These are phyloP conservation scores for Aspergillus sergii DNA, from an alignment of 2,329 filamentous ascomycete genomes.

Conservation along the genomic window DNA sequence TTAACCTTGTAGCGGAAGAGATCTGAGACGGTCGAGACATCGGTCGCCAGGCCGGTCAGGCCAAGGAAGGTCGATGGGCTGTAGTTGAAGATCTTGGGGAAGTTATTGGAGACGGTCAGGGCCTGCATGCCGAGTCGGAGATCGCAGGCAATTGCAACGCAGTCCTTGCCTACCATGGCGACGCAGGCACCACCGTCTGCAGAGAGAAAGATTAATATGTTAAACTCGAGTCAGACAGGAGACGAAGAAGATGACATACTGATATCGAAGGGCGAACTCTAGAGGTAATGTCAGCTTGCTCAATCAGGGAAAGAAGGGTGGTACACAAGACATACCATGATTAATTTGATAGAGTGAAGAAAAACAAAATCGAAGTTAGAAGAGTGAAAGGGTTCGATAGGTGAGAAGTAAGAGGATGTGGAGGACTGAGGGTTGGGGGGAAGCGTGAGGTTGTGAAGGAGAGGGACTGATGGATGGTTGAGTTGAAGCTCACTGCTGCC, in stretches of 20 bases:
- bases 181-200: slow-evolving; percentile 88
- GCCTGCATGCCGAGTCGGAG: slow-evolving; percentile 95
- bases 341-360: slow-evolving; percentile 17
- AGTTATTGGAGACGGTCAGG: slow-evolving; percentile 97
- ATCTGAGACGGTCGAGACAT: slow-evolving; percentile 91
- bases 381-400: neutral
- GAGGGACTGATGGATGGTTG: slow-evolving; percentile 20
- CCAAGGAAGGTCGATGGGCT: slow-evolving; percentile 88
- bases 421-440: slow-evolving; percentile 7
- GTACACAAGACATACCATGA: slow-evolving; percentile 33
- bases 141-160: slow-evolving; percentile 98
- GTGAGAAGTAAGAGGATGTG: slow-evolving; percentile 5
- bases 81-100: slow-evolving; percentile 99
- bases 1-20: slow-evolving; percentile 99
- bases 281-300: slow-evolving; percentile 38
- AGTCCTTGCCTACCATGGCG: slow-evolving; percentile 99
- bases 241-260: slow-evolving; percentile 60
- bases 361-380: slow-evolving; percentile 17
- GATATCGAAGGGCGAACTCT: slow-evolving; percentile 94
- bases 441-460: slow-evolving; percentile 8
- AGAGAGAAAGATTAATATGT: slow-evolving; percentile 11
- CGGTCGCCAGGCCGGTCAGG: slow-evolving; percentile 92
- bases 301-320: slow-evolving; percentile 14
- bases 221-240: slow-evolving; percentile 5
- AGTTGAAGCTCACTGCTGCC: slow-evolving; percentile 28